These are phyloP conservation scores for Coniosporium tulheliwenetii DNA, from an alignment of 2,329 filamentous ascomycete genomes.

Conservation along the genomic window DNA sequence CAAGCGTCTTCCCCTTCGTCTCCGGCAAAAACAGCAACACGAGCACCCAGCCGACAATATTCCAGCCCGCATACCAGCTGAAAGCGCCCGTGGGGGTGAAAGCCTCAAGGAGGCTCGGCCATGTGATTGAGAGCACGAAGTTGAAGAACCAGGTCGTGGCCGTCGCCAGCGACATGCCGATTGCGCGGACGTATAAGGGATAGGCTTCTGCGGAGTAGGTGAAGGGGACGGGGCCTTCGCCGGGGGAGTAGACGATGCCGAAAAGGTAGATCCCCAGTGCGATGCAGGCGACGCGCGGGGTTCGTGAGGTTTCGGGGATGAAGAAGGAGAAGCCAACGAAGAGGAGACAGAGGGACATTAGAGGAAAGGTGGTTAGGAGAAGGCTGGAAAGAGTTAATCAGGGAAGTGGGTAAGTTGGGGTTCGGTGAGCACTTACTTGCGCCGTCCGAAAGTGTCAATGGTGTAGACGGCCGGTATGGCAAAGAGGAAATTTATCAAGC, in stretches of 20 bases:
- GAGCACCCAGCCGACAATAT: slow-evolving; percentile 36
- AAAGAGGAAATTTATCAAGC: slow-evolving; percentile 28
- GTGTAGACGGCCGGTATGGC: slow-evolving; percentile 29
- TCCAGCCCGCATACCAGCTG: slow-evolving; percentile 40
- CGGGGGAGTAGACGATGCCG: slow-evolving; percentile 34
- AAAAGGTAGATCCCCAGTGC: slow-evolving; percentile 31
- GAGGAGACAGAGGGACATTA: slow-evolving; percentile 33
- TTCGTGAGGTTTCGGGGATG: slow-evolving; percentile 10
- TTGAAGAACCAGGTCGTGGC: slow-evolving; percentile 45
- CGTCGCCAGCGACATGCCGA: slow-evolving; percentile 28
- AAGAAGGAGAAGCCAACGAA: slow-evolving; percentile 28
- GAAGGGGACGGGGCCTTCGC: slow-evolving; percentile 25
- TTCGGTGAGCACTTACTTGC: slow-evolving; percentile 12
- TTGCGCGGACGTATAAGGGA: slow-evolving; percentile 27
- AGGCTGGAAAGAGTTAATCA: slow-evolving; percentile 6
- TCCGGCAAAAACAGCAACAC: slow-evolving; percentile 35
- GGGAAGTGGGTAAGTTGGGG: not conserved
- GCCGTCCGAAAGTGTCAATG: slow-evolving; percentile 28
- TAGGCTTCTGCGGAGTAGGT: slow-evolving; percentile 28
- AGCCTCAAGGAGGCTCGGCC: slow-evolving; percentile 31
- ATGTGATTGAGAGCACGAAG: slow-evolving; percentile 35
- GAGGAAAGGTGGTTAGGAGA: slow-evolving; percentile 28
- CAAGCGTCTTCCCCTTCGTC: slow-evolving; percentile 22
- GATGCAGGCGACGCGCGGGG: slow-evolving; percentile 16
- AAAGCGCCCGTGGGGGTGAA: slow-evolving; percentile 38